phyloP scores from a whole-genome alignment of 139 green algal species.

The Tetraselmis chui region DNA sequence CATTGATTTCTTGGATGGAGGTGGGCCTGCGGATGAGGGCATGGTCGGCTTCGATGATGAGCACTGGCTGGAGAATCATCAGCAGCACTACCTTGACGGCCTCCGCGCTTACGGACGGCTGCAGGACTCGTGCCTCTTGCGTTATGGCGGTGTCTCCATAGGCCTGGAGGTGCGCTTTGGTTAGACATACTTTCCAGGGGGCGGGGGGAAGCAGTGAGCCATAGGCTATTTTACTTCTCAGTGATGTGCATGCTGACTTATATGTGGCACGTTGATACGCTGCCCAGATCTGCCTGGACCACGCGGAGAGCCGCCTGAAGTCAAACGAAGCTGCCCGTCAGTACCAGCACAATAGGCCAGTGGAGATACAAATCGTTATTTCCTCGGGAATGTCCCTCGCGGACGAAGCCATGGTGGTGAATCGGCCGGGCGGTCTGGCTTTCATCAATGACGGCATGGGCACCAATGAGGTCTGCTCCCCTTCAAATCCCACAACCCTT shows the following conservation, averaged over 20 bases:
- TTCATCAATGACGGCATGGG: neutral
- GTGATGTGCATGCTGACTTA: too few species aligned
- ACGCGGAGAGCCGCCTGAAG: neutral
- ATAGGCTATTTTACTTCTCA: too few species aligned
- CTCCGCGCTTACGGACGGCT: neutral
- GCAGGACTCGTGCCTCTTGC: neutral
- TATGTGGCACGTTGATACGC: too few species aligned
- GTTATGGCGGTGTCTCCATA: neutral
- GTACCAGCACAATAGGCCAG: neutral
- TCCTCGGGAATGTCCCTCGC: neutral
- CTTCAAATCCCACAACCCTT: too few species aligned
- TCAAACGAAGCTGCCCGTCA: neutral
- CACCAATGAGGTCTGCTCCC: neutral
- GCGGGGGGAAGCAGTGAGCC: too few species aligned
- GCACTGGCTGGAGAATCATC: neutral
- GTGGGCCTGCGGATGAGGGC: neutral
- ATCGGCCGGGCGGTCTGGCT: neutral
- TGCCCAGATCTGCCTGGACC: neutral
- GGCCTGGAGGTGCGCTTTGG: neutral
- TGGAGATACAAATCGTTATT: neutral
- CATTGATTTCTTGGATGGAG: neutral
- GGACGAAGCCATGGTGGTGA: neutral
- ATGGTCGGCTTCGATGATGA: neutral
- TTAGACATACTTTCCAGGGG: too few species aligned
- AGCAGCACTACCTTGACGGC: neutral